Evolutionary conservation across 176 grass and related monocot genomes (phyloP).

Genomic region (sorghum (Sorghum bicolor)): Sorghum_bicolor_NCBIv3 NC_012871.2:75607001-75607500

Average conservation of each 20-base stretch:
- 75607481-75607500: too few relatives aligned
- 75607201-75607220: too few relatives aligned
- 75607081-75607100: neutral
- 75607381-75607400: slow-evolving; percentile 49
- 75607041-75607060: too few relatives aligned
- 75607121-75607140: slow-evolving; percentile 67
- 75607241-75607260: too few relatives aligned
- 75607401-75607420: slow-evolving; percentile 10
- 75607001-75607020: too few relatives aligned
- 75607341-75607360: slow-evolving; percentile 27
- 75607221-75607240: too few relatives aligned
- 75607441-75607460: neutral
- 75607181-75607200: neutral
- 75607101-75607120: slow-evolving; percentile 67
- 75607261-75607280: neutral
- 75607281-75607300: slow-evolving; percentile 91
- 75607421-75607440: neutral
- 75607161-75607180: neutral
- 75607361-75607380: slow-evolving; percentile 26
- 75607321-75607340: slow-evolving; percentile 63
- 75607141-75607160: slow-evolving; percentile 70
- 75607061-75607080: neutral
- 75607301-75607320: slow-evolving; percentile 86
- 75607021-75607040: too few relatives aligned
- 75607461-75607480: neutral